Evolutionary conservation across 2,329 filamentous ascomycete genomes (phyloP).

Genomic region (Hypoxylon sp.): DNA sequence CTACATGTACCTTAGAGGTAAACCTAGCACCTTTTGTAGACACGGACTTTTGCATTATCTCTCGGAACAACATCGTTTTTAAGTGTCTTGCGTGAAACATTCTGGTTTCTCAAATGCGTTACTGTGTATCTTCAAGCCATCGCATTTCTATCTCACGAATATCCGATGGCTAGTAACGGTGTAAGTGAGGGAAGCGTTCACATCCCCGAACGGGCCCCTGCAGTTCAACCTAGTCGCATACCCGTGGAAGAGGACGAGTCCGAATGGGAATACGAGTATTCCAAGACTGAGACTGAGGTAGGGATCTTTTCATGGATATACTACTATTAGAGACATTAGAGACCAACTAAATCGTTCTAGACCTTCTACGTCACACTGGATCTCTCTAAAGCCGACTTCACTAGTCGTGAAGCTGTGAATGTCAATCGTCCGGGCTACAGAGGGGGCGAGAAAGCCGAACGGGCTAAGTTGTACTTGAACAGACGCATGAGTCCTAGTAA

Average conservation of each 20-base stretch:
- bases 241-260: constrained; percentile 65
- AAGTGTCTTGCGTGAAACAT: not conserved
- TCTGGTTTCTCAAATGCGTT: constrained; percentile 46
- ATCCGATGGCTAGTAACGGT: constrained; percentile 50
- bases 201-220: constrained; percentile 18
- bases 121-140: constrained; percentile 22
- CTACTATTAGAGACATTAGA: constrained; percentile 9
- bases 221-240: constrained; percentile 20
- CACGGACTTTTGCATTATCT: not conserved
- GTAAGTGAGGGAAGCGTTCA: constrained; percentile 41
- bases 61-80: not conserved
- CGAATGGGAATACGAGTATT: constrained; percentile 79
- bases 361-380: constrained; percentile 76
- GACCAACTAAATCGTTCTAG: constrained; percentile 55
- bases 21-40: not conserved
- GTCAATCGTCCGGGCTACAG: constrained; percentile 55
- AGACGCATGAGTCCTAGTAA: constrained; percentile 38
- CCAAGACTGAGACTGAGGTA: constrained; percentile 74
- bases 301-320: not conserved
- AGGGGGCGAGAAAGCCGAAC: constrained; percentile 64
- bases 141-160: constrained; percentile 40
- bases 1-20: not conserved
- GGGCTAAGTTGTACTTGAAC: constrained; percentile 47
- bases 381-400: constrained; percentile 72
- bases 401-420: constrained; percentile 60